Conservation (phyloP, 805 yeast species). For the Sugiyamaella smithiae region DNA sequence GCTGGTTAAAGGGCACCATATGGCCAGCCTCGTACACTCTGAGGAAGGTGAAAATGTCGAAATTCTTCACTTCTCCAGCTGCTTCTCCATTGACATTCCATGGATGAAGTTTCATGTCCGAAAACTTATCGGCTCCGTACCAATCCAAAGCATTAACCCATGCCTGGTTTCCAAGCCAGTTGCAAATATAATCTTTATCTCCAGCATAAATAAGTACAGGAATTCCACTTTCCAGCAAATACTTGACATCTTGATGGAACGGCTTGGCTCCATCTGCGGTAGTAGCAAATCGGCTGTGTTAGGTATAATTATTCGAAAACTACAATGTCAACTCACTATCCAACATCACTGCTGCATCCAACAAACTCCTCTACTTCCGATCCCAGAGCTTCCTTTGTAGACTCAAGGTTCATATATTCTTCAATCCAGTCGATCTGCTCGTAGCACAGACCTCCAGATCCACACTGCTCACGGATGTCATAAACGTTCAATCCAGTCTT, state of each 20-base stretch:
- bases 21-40: slow-evolving; percentile 87
- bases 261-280: slow-evolving; percentile 88
- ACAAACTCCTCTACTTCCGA: slow-evolving; percentile 76
- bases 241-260: slow-evolving; percentile 66
- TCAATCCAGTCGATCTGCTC: slow-evolving; percentile 67
- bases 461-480: slow-evolving; percentile 73
- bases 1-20: slow-evolving; percentile 87
- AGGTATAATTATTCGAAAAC: no score
- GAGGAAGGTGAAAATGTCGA: slow-evolving; percentile 67
- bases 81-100: slow-evolving; percentile 42
- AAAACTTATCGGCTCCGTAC: slow-evolving; percentile 50
- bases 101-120: slow-evolving; percentile 31
- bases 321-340: slow-evolving; percentile 12
- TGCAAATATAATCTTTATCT: slow-evolving; percentile 84
- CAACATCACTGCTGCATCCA: slow-evolving; percentile 75
- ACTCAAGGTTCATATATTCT: slow-evolving; percentile 67
- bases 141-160: slow-evolving; percentile 71
- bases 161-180: slow-evolving; percentile 82
- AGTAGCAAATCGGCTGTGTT: slow-evolving; percentile 40
- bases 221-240: slow-evolving; percentile 57
- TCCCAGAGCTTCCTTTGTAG: slow-evolving; percentile 75
- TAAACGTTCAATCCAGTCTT: slow-evolving; percentile 83
- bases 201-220: slow-evolving; percentile 85
- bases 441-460: slow-evolving; percentile 56
- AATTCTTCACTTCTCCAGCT: slow-evolving; percentile 67